Conservation (phyloP, 1,139 yeast species). For the Debaryomyces nepalensis region DNA sequence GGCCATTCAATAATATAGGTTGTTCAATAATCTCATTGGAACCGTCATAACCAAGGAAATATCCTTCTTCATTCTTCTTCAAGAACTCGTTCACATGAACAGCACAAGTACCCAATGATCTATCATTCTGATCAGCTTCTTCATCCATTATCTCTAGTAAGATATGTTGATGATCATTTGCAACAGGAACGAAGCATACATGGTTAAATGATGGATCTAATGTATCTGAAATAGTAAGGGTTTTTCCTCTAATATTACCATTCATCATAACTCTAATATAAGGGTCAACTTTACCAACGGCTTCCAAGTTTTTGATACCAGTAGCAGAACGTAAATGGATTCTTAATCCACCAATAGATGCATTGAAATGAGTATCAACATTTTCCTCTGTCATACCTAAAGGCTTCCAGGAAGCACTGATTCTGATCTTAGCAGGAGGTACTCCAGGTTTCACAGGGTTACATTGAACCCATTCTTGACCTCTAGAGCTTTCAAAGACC, state of each 20-base stretch:
- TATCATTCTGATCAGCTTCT: conserved; percentile 64
- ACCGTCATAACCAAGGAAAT: conserved; percentile 57
- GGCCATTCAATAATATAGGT: conserved; percentile 48
- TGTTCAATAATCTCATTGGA: conserved; percentile 49
- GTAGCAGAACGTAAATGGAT: conserved; percentile 59
- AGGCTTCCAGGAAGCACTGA: conserved; percentile 75
- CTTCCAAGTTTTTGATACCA: conserved; percentile 62
- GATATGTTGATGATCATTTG: conserved; percentile 64
- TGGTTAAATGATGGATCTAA: conserved; percentile 60
- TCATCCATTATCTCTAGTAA: conserved; percentile 66
- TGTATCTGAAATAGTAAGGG: conserved; percentile 59
- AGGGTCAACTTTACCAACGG: conserved; percentile 75
- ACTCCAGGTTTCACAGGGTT: conserved; percentile 37
- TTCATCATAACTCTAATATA: conserved; percentile 62
- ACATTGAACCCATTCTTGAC: conserved; percentile 55
- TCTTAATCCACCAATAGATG: conserved; percentile 71
- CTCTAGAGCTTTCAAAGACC: conserved; percentile 56
- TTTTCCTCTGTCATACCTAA: conserved; percentile 57
- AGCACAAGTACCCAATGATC: conserved; percentile 63
- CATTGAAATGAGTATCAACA: conserved; percentile 47
- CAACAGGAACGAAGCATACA: conserved; percentile 64
- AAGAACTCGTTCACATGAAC: conserved; percentile 55
- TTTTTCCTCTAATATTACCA: conserved; percentile 60
- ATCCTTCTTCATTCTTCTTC: conserved; percentile 50
- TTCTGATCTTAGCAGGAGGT: conserved; percentile 53